Conservation (phyloP, 768 basidiomycete species). For the Collybia nuda region DNA sequence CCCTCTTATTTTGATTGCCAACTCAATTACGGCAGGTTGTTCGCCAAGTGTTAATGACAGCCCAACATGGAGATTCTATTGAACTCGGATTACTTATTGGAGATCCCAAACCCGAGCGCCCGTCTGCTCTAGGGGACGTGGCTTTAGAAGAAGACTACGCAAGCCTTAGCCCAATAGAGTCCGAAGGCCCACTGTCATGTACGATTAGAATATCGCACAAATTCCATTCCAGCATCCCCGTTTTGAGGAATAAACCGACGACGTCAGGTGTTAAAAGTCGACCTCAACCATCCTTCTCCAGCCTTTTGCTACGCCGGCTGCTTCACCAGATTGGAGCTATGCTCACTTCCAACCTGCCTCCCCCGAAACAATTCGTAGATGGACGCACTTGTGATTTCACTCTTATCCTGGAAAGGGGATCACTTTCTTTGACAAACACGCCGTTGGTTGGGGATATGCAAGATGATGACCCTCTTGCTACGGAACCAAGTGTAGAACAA, state of each 20-base stretch:
- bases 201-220: slow-evolving; percentile 52
- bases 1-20: slow-evolving; percentile 14
- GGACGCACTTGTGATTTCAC: slow-evolving; percentile 68
- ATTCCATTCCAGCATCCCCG: slow-evolving; percentile 24
- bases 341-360: slow-evolving; percentile 42
- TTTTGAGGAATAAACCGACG: slow-evolving; percentile 15
- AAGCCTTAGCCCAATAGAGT: slow-evolving; percentile 18
- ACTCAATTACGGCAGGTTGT: slow-evolving; percentile 53
- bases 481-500: slow-evolving; percentile 81
- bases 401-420: slow-evolving; percentile 62
- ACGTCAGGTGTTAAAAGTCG: slow-evolving; percentile 34
- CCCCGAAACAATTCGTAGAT: slow-evolving; percentile 34
- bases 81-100: slow-evolving; percentile 76
- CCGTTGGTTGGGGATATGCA: slow-evolving; percentile 39
- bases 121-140: slow-evolving; percentile 8
- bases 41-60: slow-evolving; percentile 75
- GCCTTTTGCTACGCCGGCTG: slow-evolving; percentile 58
- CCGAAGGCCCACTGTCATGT: slow-evolving; percentile 37
- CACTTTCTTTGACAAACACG: slow-evolving; percentile 40
- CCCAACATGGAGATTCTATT: slow-evolving; percentile 76
- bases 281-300: slow-evolving; percentile 37
- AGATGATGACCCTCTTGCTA: slow-evolving; percentile 50
- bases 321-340: slow-evolving; percentile 58
- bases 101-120: slow-evolving; percentile 4
- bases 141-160: slow-evolving; percentile 17